Base-by-base conservation (phyloP, 805 yeast genomes). In the Trichomonascus vanleenenianus region DNA sequence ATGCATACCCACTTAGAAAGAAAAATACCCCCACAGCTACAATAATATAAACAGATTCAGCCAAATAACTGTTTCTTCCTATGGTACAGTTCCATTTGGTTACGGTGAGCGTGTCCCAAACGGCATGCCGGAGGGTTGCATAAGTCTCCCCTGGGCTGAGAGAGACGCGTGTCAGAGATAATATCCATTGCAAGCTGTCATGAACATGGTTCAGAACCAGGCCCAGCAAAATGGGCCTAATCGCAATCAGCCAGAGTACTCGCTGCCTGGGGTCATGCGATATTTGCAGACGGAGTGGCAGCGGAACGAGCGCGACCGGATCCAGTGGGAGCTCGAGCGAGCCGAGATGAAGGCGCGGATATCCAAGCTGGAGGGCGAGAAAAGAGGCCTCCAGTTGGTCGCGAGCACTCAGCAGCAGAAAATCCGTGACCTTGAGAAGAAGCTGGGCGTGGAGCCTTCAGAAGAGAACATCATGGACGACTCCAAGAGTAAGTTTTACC, bases 251-350 rank as follows among this genome's bases (percentile, higher is more conserved):
- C 50, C 27, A 35, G 65, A 59, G 50, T 62, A 64, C 58, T 58
- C 67, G 40, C 58, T 64, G 41, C 67, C 67, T 30, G 83, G 84
- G 42, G 79, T 79, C 30, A 76, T 79, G 78, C 74, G 76, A 55
- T 79, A 74, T 50, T 66, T 79, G 55, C 84, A 79, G 56, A 65
- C 74, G 19, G 83, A 79, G 53, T 78, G 79, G 72, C 78, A 79
- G 44, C 72, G 70, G 48, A 76, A 74, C 57, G 84, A 79, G 57
- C 72, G 77, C 45, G 78, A 76, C 52, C 64, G 80, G 42, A 75
- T 79, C 44, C 73, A 73, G 38, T 78, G 81, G 80, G 79, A 74
- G 48, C 62, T 77, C 43, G 83, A 79, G 56, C 66, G 73, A 32
- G 76, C 79, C 15, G 83, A 79, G 54, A 74, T 79, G 81, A 74